A percentile compares a stretch with the other conserved stretches of the same genome.
phyloP scores from a whole-genome alignment of 2,329 filamentous ascomycete genomes.

The Sphaerulina musiva region DNA sequence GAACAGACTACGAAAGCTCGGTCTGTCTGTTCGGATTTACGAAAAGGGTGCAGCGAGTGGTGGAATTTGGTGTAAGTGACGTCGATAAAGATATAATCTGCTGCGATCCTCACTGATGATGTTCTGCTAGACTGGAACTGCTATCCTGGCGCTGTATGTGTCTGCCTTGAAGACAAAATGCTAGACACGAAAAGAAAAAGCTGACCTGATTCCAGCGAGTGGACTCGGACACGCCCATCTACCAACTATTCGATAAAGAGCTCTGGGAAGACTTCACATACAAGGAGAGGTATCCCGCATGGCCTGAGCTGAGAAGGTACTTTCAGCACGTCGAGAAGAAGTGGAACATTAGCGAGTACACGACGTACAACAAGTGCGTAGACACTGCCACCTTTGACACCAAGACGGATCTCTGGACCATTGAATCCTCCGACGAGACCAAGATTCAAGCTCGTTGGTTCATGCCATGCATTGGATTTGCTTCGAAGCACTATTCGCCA shows the following conservation, averaged over 20 bases:
- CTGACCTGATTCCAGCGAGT: conserved; percentile 28
- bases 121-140: conserved; percentile 17
- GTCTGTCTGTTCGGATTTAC: conserved; percentile 31
- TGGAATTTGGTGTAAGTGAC: conserved; percentile 32
- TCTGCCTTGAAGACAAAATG: not conserved
- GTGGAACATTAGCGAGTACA: conserved; percentile 50
- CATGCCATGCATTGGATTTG: conserved; percentile 51
- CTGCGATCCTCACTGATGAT: too few relatives aligned
- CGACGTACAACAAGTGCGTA: conserved; percentile 51
- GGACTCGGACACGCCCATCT: conserved; percentile 36
- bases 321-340: conserved; percentile 55
- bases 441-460: conserved; percentile 47
- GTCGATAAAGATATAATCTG: too few relatives aligned
- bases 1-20: conserved; percentile 32
- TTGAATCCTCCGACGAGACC: conserved; percentile 49
- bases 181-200: not conserved
- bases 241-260: conserved; percentile 28
- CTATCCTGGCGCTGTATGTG: conserved; percentile 34
- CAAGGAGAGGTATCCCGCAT: conserved; percentile 26
- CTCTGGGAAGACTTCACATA: conserved; percentile 50
- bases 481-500: conserved; percentile 54
- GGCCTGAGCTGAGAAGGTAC: conserved; percentile 50
- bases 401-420: conserved; percentile 44
- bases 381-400: conserved; percentile 49
- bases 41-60: conserved; percentile 34